Evolutionary conservation across 2,329 filamentous ascomycete species (phyloP), one percentile per base, ranked within the genome.

Genomic region (Colletotrichum lindemuthianum): DNA sequence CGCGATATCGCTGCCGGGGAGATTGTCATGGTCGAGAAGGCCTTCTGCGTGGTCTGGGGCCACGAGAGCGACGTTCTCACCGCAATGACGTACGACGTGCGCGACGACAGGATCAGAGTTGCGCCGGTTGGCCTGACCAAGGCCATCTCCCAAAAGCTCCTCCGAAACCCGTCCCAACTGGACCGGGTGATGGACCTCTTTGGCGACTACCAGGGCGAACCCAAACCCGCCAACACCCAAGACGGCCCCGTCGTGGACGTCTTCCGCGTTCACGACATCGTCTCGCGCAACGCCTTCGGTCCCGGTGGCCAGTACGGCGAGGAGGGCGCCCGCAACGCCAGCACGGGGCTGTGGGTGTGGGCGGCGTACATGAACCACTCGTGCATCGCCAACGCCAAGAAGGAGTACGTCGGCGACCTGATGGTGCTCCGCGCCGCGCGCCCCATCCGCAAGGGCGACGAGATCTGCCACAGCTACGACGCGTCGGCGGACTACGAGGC

Each of bases 331-430:
- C 69, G 69, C 4, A 76, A 74, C 37, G 69, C 76, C 1, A 78
- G 75, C 49, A 72, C 74, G 0, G 79, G 78, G 2, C 67, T 82
- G 33, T 82, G 78, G 78, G 69, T 74, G 1, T 67, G 72, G 5
- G 74, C 77, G 4, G 75, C 79, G 0, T 79, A 78, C 60, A 75
- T 79, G 61, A 82, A 82, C 50, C 79, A 82, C 63, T 78, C 77
- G 0, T 82, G 79, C 59, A 52, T 74, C 2, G 56, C 73, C 37
- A 82, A 80, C 60, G 63, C 70, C 0, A 71, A 70, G 47, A 77
- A 76, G 34, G 71, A 76, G 2, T 79, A 75, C 50, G 69, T 79
- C 6, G 80, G 80, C 24, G 80, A 79, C 61, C 58, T 79, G 4
- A 73, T 79, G 56, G 67, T 81, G 4, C 58, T 82, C 8, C 77